phyloP scores from a whole-genome alignment of 2,329 filamentous ascomycete genomes.

The Aspergillus tubingensis region DNA sequence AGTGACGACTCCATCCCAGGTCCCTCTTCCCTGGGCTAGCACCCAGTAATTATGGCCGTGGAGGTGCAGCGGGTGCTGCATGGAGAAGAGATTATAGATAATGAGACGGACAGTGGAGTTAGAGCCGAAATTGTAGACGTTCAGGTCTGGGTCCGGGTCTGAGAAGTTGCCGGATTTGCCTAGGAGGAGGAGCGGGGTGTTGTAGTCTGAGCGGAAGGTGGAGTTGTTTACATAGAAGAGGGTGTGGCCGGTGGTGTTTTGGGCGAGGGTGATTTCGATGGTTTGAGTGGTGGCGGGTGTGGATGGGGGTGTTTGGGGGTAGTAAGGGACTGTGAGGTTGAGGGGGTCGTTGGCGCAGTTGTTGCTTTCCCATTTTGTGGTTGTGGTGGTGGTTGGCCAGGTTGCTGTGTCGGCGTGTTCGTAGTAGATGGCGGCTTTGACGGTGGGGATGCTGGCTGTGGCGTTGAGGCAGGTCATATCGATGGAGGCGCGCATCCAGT shows the following conservation, averaged over 20 bases:
- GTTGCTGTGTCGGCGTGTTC: background rate
- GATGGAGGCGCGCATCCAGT: constrained; percentile 42
- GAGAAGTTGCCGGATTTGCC: background rate
- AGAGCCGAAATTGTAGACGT: background rate
- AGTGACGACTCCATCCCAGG: background rate
- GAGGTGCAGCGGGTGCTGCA: constrained; percentile 11
- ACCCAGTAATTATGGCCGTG: constrained; percentile 16
- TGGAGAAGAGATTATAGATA: background rate
- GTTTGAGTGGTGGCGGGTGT: background rate
- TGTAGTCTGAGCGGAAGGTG: constrained; percentile 6
- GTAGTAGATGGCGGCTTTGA: background rate
- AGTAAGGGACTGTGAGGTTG: background rate
- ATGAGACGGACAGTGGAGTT: constrained; percentile 2
- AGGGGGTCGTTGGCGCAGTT: constrained; percentile 4
- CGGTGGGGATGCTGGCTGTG: background rate
- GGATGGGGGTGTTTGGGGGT: background rate
- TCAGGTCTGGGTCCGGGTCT: background rate
- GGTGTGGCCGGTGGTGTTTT: background rate
- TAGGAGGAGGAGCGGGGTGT: background rate
- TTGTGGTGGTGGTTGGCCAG: background rate
- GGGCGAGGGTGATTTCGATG: background rate
- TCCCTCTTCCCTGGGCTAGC: background rate
- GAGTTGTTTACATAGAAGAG: background rate
- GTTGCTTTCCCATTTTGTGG: background rate
- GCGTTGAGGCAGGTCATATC: background rate